Evolutionary conservation across 192 early-diverging fungal genomes (phyloP).

Genomic region (Diversispora eburnea): DNA sequence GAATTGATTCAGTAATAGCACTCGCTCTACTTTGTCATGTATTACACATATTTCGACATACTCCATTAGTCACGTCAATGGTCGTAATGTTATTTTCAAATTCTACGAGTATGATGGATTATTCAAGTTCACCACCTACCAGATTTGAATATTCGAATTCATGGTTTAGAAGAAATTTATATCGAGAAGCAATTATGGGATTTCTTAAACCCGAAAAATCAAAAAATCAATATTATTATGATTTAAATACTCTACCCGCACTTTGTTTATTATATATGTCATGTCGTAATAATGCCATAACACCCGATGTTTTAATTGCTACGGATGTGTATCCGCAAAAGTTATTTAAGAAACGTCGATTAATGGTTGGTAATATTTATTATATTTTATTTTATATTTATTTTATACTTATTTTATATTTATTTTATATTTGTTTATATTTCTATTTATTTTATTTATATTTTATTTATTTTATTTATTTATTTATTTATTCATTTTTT

Average conservation of each 20-base stretch:
- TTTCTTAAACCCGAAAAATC: constrained; percentile 25
- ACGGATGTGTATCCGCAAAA: constrained; percentile 43
- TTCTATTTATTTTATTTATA: background rate
- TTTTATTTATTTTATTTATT: background rate
- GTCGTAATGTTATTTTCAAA: constrained; percentile 39
- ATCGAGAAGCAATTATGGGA: constrained; percentile 35
- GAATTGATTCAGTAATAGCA: constrained; percentile 33
- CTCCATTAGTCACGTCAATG: constrained; percentile 35
- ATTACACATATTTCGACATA: constrained; percentile 39
- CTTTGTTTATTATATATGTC: constrained; percentile 37
- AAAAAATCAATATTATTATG: constrained; percentile 13
- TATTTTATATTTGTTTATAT: background rate
- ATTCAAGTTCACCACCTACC: background rate
- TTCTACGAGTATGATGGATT: constrained; percentile 2
- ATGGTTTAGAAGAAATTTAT: constrained; percentile 31
- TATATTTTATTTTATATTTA: background rate
- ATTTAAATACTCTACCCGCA: constrained; percentile 35
- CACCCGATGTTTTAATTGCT: constrained; percentile 35
- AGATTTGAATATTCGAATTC: background rate
- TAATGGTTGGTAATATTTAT: constrained; percentile 31
- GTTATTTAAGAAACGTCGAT: constrained; percentile 33
- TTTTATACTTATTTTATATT: background rate
- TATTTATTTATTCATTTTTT: background rate
- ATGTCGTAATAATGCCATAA: constrained; percentile 35
- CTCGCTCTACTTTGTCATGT: constrained; percentile 40